Evolutionary conservation across 345 rosid genomes (phyloP).

Genomic region (Eucalyptus brandiana): DNA sequence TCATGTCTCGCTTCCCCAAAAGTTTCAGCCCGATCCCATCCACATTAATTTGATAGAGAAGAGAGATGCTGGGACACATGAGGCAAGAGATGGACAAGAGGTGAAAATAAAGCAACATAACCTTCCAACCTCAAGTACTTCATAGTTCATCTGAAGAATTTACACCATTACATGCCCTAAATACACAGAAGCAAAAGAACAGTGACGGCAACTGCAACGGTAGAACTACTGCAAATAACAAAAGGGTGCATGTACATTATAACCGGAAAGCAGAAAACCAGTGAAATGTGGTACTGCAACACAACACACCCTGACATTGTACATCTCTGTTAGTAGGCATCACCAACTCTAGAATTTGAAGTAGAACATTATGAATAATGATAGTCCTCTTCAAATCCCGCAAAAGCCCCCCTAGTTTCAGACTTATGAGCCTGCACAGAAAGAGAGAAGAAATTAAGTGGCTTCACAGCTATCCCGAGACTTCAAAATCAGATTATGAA

Average conservation of each 20-base stretch:
- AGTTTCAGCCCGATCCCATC: not conserved
- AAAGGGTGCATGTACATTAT: not conserved
- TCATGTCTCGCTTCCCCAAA: not conserved
- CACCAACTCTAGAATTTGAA: not conserved
- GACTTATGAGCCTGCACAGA: conserved; percentile 56
- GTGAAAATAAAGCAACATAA: not conserved
- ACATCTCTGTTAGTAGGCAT: not conserved
- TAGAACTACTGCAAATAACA: not conserved
- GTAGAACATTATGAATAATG: not conserved
- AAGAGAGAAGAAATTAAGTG: not conserved
- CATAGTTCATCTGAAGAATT: not conserved
- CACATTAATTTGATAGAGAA: not conserved
- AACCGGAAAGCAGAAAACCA: not conserved
- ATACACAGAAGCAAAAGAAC: not conserved
- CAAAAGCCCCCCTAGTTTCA: conserved; percentile 6
- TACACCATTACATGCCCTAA: not conserved
- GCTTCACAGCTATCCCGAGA: not conserved
- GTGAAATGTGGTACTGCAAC: not conserved
- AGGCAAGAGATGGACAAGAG: not conserved
- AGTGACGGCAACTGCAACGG: not conserved
- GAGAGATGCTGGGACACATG: not conserved
- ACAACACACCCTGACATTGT: not conserved
- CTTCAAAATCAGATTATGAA: not conserved
- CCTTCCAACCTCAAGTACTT: not conserved
- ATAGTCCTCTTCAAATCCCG: conserved; percentile 12